phyloP scores from a whole-genome alignment of 768 basidiomycete genomes.

The Psilocybe subaeruginosa region DNA sequence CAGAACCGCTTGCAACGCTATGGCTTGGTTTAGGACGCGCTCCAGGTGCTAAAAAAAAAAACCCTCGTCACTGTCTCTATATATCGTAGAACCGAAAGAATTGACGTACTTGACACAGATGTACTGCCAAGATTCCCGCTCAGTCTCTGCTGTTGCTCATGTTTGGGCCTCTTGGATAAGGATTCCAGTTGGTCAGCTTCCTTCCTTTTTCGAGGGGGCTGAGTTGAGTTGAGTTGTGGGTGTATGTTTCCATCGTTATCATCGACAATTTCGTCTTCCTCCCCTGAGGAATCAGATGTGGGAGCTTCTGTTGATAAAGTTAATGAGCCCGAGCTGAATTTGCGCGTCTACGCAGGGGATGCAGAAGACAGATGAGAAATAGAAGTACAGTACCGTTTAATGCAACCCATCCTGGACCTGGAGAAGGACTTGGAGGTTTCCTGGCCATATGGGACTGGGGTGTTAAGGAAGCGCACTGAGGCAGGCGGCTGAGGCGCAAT shows the following conservation, averaged over 20 bases:
- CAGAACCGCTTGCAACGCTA: background rate
- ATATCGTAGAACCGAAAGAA: too few species aligned
- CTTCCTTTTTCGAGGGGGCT: background rate
- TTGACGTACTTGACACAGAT: background rate
- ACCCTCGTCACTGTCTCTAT: too few species aligned
- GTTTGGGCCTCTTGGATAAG: background rate
- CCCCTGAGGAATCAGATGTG: background rate
- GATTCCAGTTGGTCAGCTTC: background rate
- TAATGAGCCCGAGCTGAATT: background rate
- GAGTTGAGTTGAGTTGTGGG: background rate
- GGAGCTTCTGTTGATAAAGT: background rate
- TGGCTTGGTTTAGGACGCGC: background rate
- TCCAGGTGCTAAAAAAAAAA: too few species aligned
- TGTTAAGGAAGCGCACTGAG: background rate
- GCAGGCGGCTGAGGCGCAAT: background rate
- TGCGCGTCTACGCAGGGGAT: too few species aligned
- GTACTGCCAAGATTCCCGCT: background rate
- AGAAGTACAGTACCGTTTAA: background rate
- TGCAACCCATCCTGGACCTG: slow-evolving; percentile 1
- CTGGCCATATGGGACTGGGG: background rate
- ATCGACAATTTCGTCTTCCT: background rate
- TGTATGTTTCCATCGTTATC: background rate
- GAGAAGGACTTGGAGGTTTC: background rate
- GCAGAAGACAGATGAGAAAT: background rate
- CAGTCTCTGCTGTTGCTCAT: background rate